Evolutionary conservation across 805 yeast genomes (phyloP).

Genomic region (Candida oleophila): DNA sequence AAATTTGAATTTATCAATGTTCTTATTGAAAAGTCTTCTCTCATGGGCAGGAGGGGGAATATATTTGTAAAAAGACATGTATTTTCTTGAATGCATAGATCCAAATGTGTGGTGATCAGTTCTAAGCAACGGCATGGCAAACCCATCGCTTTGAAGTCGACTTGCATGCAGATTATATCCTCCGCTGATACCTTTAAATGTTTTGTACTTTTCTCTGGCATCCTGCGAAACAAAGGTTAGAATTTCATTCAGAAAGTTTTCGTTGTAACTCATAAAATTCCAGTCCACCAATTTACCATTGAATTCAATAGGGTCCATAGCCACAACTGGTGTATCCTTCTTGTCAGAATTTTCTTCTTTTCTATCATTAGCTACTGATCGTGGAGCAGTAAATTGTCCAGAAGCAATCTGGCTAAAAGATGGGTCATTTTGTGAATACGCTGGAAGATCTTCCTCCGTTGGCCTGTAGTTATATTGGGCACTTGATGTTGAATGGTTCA

Average conservation of each 20-base stretch:
- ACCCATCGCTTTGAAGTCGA: not conserved
- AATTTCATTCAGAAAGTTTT: not conserved
- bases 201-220: not conserved
- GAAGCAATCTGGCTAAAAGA: no score
- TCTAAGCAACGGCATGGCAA: constrained; percentile 2
- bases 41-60: not conserved
- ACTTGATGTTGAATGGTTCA: no score
- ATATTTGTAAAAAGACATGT: not conserved
- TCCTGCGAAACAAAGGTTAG: not conserved
- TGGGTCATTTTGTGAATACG: no score
- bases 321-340: not conserved
- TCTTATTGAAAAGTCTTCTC: not conserved
- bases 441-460: no score
- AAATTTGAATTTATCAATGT: not conserved
- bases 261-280: not conserved
- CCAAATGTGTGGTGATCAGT: not conserved
- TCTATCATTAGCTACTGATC: no score
- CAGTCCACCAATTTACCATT: not conserved
- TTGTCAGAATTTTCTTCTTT: not conserved
- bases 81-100: not conserved
- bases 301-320: not conserved
- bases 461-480: no score
- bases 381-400: no score
- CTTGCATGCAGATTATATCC: not conserved
- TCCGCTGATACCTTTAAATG: not conserved